Evolutionary conservation across 306 rosid genomes (phyloP), one percentile per base, ranked within the genome.

Genomic region (Lithocarpus polystachyus): DNA sequence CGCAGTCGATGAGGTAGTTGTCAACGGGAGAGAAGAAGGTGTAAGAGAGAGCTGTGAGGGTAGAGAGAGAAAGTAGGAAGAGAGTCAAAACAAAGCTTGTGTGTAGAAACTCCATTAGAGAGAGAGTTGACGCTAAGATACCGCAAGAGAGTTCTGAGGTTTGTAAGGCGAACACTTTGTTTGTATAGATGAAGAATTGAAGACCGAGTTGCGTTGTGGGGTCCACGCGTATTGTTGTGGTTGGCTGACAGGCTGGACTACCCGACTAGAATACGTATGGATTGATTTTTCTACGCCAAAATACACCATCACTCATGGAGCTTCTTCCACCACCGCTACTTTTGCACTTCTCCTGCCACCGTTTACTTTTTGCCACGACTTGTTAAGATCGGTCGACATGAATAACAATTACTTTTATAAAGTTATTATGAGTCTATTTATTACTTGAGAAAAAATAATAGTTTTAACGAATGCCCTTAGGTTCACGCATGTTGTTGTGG

Each of bases 1-100:
- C 99, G 83, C 94, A 91, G 69, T 95, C 84, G 91, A 92, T 10
- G 90, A 95, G 98, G 81, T 89, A 86, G 91, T 83, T 88, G 77
- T 92, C 97, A 64, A 79, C n/a, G 20, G 99, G 99, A 29, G 93
- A 87, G 87, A 92, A 92, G 65, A 68, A 56, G 65, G 77, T 20
- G 86, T 69, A 84, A 60, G 94, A 89, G 26, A 56, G 40, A 37
- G 79, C 56, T 13, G 85, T 60, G 19, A 77, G 33, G 2, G 88
- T 45, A 11, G 3, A 59, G 77, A 81, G 82, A 82, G 85, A 84
- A 8, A 92, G 80, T 2, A 88, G 9, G 31, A 81, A 71, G 75
- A 81, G 71, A 31, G 29, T 67, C 65, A 72, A 35, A 11, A 79
- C 0, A 75, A 81, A 65, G 37, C 3, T 84, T 8, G 6, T 55